Percentiles rank a stretch among this genome's conserved stretches.
These are phyloP conservation scores for Omphalotus guepiniiformis DNA, from an alignment of 768 basidiomycete genomes.

Conservation along the genomic window DNA sequence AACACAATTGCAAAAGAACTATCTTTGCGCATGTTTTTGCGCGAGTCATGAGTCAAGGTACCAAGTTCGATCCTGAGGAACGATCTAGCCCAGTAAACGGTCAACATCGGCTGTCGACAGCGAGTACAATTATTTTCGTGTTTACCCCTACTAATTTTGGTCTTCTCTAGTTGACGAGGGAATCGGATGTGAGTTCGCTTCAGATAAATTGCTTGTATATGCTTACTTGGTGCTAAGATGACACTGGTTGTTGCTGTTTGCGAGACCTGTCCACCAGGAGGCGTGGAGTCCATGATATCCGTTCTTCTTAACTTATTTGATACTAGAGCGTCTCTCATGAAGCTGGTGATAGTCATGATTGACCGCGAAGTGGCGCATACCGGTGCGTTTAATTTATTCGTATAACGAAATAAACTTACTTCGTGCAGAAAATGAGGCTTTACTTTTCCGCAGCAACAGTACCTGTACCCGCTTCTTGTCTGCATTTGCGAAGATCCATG, in stretches of 20 bases:
- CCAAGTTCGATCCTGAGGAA: conserved; percentile 66
- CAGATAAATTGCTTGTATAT: neutral
- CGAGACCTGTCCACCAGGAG: conserved; percentile 74
- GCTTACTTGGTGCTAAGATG: conserved; percentile 61
- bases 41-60: conserved; percentile 74
- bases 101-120: conserved; percentile 56
- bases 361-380: conserved; percentile 79
- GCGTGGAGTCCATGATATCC: conserved; percentile 81
- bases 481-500: conserved; percentile 83
- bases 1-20: conserved; percentile 60
- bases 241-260: conserved; percentile 80
- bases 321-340: conserved; percentile 65
- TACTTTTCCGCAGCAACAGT: conserved; percentile 85
- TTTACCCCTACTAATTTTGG: conserved; percentile 10
- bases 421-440: conserved; percentile 62
- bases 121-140: conserved; percentile 28
- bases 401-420: no score
- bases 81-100: conserved; percentile 41
- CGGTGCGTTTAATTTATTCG: conserved; percentile 40
- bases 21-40: conserved; percentile 87
- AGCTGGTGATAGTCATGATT: conserved; percentile 77
- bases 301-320: conserved; percentile 87
- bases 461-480: conserved; percentile 85
- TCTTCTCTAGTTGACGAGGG: conserved; percentile 57
- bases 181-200: conserved; percentile 55